Evolutionary conservation across 208 protist genomes (phyloP).

Genomic region (Phytomonas francai): DNA sequence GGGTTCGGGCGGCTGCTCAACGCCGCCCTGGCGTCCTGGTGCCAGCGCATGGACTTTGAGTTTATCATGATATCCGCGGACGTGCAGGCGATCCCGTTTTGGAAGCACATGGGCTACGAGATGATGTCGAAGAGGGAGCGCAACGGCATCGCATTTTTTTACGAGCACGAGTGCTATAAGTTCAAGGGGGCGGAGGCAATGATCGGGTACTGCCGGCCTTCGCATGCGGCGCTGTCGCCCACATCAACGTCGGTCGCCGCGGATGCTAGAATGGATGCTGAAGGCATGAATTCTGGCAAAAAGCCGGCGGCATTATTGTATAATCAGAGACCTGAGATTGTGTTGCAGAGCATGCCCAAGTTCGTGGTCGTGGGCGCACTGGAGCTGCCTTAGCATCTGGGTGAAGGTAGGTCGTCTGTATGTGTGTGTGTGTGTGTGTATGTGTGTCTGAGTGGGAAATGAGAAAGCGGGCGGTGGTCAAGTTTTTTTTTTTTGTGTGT

Average conservation of each 20-base stretch:
- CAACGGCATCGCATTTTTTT: slow-evolving; percentile 77
- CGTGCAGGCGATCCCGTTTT: slow-evolving; percentile 76
- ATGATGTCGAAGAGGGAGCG: slow-evolving; percentile 60
- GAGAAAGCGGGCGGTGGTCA: no score
- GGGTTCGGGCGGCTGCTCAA: slow-evolving; percentile 74
- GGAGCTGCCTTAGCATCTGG: slow-evolving; percentile 16
- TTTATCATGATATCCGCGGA: slow-evolving; percentile 87
- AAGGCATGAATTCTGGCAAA: no score
- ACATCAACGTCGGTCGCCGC: not conserved
- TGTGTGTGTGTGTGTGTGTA: no score
- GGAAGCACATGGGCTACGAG: slow-evolving; percentile 69
- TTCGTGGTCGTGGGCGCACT: slow-evolving; percentile 34
- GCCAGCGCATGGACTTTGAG: slow-evolving; percentile 44
- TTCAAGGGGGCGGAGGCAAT: slow-evolving; percentile 78
- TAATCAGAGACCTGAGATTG: slow-evolving; percentile 12
- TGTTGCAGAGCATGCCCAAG: slow-evolving; percentile 33
- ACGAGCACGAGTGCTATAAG: slow-evolving; percentile 84
- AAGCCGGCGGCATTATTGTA: slow-evolving; percentile 1
- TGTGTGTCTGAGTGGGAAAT: no score
- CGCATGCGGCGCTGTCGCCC: slow-evolving; percentile 4
- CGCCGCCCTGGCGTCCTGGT: slow-evolving; percentile 65
- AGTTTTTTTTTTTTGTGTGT: slow-evolving; percentile 2
- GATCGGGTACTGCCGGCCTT: slow-evolving; percentile 60
- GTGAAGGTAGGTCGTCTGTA: not conserved
- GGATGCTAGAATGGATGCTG: no score